phyloP scores from a whole-genome alignment of 495 filamentous ascomycete genomes.

The Xylaria nigripes region DNA sequence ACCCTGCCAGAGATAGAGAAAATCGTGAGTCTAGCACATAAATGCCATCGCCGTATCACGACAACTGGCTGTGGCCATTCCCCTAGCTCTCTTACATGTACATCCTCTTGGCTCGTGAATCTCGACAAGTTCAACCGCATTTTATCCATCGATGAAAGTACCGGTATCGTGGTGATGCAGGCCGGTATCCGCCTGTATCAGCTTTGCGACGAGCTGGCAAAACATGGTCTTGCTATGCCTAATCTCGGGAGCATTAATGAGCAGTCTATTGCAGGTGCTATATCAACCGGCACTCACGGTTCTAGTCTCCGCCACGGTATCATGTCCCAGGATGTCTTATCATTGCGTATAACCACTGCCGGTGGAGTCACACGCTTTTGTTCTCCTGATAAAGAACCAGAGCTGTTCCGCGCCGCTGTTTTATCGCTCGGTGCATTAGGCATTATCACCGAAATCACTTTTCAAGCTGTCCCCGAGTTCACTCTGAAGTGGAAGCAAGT shows the following conservation, averaged over 20 bases:
- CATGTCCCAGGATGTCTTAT: conserved; percentile 63
- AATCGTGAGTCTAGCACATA: conserved; percentile 69
- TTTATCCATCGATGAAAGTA: conserved; percentile 55
- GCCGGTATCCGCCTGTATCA: conserved; percentile 73
- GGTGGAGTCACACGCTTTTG: conserved; percentile 71
- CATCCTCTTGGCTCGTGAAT: conserved; percentile 89
- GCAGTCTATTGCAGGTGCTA: conserved; percentile 88
- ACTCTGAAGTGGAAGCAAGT: conserved; percentile 80
- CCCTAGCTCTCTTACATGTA: conserved; percentile 86
- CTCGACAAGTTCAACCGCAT: conserved; percentile 75
- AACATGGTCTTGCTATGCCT: conserved; percentile 68
- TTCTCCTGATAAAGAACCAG: conserved; percentile 57
- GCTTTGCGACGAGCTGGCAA: conserved; percentile 59
- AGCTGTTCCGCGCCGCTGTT: conserved; percentile 82
- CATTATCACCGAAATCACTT: conserved; percentile 80
- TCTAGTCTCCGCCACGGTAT: conserved; percentile 77
- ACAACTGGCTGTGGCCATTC: conserved; percentile 84
- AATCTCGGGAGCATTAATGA: conserved; percentile 91
- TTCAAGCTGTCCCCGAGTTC: conserved; percentile 66
- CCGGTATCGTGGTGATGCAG: conserved; percentile 63
- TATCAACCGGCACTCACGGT: conserved; percentile 88
- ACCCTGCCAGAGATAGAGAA: conserved; percentile 74
- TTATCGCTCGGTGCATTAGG: conserved; percentile 84
- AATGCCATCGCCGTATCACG: conserved; percentile 69
- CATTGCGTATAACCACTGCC: conserved; percentile 71